Conservation (phyloP, 176 grass and related monocot genomes). For the Musa troglodytarum region DNA sequence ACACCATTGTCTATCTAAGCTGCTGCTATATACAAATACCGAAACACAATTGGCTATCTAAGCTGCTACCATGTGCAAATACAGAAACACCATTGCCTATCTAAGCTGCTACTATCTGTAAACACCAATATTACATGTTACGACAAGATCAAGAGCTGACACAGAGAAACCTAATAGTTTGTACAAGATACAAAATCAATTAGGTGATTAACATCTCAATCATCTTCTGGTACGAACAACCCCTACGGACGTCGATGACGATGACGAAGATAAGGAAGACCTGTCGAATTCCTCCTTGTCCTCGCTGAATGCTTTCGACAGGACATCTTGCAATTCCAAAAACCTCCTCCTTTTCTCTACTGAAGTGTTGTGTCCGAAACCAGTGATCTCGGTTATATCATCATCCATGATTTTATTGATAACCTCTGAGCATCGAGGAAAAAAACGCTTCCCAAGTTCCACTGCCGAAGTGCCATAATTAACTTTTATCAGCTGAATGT, state of each 20-base stretch:
- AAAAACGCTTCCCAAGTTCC: constrained; percentile 61
- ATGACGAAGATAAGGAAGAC: constrained; percentile 33
- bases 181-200: too few species aligned
- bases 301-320: constrained; percentile 60
- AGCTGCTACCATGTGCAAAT: too few species aligned
- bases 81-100: too few species aligned
- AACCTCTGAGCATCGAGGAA: constrained; percentile 59
- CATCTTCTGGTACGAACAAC: constrained; percentile 27
- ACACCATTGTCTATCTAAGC: too few species aligned
- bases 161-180: background rate
- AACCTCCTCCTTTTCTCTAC: constrained; percentile 44
- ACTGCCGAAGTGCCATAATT: constrained; percentile 38
- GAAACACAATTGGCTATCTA: too few species aligned
- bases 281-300: constrained; percentile 52
- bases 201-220: background rate
- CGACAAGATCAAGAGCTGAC: background rate
- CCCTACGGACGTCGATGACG: constrained; percentile 24
- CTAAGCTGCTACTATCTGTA: too few species aligned
- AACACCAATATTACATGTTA: too few species aligned
- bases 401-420: constrained; percentile 71
- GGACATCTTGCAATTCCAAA: constrained; percentile 47
- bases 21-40: too few species aligned
- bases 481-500: background rate
- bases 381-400: constrained; percentile 27
- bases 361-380: constrained; percentile 24